Conservation (phyloP, 1,284 basidiomycete genomes). For the Ustilago crameri region DNA sequence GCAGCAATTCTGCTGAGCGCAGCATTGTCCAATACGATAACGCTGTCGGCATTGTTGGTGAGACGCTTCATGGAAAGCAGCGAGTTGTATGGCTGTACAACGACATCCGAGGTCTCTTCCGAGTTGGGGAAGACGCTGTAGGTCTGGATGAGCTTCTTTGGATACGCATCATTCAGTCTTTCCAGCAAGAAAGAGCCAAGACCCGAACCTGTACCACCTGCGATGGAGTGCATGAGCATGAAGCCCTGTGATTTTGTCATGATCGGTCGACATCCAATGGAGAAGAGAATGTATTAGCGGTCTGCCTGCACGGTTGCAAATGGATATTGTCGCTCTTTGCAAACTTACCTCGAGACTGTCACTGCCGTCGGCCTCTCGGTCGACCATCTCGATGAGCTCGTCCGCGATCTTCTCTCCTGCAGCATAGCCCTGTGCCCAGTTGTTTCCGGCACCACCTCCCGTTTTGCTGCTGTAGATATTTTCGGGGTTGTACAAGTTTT, state of each 20-base stretch:
- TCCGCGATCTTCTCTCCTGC: slow-evolving; percentile 93
- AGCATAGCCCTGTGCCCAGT: slow-evolving; percentile 90
- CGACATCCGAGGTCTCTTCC: slow-evolving; percentile 66
- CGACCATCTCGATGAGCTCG: slow-evolving; percentile 99
- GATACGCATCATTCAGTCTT: slow-evolving; percentile 95
- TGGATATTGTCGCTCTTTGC: no score
- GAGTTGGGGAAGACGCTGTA: slow-evolving; percentile 97
- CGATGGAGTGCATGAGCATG: slow-evolving; percentile 98
- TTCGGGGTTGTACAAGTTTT: slow-evolving; percentile 95
- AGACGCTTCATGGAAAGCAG: slow-evolving; percentile 93
- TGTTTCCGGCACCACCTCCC: slow-evolving; percentile 97
- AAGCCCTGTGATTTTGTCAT: slow-evolving; percentile 78
- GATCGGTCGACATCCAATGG: not conserved
- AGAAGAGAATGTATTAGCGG: not conserved
- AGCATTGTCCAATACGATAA: slow-evolving; percentile 96
- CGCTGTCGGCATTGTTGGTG: slow-evolving; percentile 95
- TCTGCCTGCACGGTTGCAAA: not conserved
- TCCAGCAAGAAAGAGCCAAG: slow-evolving; percentile 97
- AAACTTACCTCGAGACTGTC: slow-evolving; percentile 88
- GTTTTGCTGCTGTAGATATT: slow-evolving; percentile 96
- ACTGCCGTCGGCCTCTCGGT: slow-evolving; percentile 96
- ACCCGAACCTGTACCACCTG: slow-evolving; percentile 97
- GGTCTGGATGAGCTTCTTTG: slow-evolving; percentile 98
- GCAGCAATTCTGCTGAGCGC: slow-evolving; percentile 90
- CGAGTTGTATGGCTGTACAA: slow-evolving; percentile 95